Conservation (phyloP, 345 rosid genomes). For the Dipteronia sinensis region DNA sequence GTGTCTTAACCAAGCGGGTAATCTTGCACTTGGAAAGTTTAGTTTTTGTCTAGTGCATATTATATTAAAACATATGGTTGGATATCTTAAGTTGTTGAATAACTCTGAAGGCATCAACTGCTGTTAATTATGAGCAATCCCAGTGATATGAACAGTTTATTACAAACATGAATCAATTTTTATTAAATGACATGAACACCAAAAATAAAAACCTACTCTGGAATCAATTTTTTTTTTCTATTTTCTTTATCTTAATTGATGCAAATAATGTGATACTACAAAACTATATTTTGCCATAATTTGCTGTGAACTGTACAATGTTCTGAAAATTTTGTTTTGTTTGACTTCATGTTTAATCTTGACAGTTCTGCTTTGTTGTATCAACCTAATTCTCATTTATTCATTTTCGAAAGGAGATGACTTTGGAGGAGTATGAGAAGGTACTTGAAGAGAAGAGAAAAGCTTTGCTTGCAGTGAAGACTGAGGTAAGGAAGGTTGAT, state of each 20-base stretch:
- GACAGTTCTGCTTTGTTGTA: neutral
- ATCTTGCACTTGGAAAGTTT: neutral
- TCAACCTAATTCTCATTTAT: neutral
- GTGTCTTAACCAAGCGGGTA: neutral
- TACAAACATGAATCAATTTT: neutral
- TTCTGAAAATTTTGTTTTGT: neutral
- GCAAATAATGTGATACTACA: no score
- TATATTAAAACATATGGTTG: neutral
- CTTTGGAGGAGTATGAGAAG: constrained; percentile 93
- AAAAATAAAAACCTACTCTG: no score
- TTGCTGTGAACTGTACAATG: neutral
- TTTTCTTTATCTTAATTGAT: neutral
- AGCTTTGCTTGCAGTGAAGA: constrained; percentile 57
- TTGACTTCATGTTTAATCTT: neutral
- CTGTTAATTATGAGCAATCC: neutral
- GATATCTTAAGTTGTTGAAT: neutral
- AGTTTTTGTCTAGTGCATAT: neutral
- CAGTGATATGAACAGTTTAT: neutral
- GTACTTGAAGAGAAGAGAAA: constrained; percentile 83
- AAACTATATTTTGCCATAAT: neutral
- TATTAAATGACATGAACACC: neutral
- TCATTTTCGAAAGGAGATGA: constrained; percentile 69
- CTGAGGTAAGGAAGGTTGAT: constrained; percentile 87
- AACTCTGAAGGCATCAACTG: neutral
- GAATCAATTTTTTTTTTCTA: neutral